Base-by-base conservation (phyloP, 805 yeast genomes). In the Zygosaccharomyces siamensis region DNA sequence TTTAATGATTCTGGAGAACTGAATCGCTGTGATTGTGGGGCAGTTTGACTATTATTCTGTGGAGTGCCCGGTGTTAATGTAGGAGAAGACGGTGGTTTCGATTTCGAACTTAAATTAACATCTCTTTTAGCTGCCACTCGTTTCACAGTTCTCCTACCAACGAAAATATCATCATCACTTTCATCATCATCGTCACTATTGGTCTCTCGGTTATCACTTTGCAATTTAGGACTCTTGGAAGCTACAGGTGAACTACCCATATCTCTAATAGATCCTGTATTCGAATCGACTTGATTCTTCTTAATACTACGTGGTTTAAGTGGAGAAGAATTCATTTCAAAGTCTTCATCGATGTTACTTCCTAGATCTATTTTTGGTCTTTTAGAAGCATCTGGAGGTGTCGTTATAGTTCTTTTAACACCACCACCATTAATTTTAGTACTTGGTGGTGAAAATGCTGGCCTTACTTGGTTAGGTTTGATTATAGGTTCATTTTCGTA, bases 11-110 rank as follows among this genome's bases (percentile, higher is more conserved):
- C 49, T 11, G 46, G 51, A 16, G 49, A 42, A 6, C 46, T 41
- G 24, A 31, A 31, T 10, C 43, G 42, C 8, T 38, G 46, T n/a
- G 38, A 7, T 37, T 43, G 28, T 18, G 28, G 10, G 10, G 21
- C 28, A 2, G 28, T 39, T 23, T 20, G 24, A 10, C 35, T 40
- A 20, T n/a, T 21, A 20, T 20, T 30, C 18, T 53, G 26, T 5
- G 70, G 69, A 1, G 70, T 66, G 11, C 62, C 61, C 18, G 69
- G 69, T 3, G 69, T 69, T 10, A 68, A 63, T 48, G 63, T 64
- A 2, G 68, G 64, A 3, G 67, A 62, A 11, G 66, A 51, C 3
- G 54, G 47, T 1, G 55, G 46, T 21, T 54, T 58, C 10, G 59
- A 55, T 24, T 53, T 57, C 2, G 66, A 53, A 28, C 51, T 58